A percentile compares a stretch with the other conserved stretches of the same genome.
Evolutionary conservation across 2,329 filamentous ascomycete genomes (phyloP).

Genomic region (Gyromitra esculenta): DNA sequence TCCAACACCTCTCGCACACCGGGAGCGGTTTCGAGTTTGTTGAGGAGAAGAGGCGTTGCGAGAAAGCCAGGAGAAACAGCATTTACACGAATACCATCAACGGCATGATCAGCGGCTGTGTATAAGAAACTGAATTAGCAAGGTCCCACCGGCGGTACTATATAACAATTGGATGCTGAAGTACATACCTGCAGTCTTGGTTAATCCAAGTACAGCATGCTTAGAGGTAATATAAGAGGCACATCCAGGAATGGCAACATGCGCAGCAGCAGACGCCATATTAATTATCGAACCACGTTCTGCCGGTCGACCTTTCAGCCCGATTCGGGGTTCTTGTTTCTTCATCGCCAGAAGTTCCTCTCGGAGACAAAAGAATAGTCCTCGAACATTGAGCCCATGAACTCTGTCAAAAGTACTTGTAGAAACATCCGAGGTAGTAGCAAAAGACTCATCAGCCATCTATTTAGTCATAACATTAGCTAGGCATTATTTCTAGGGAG

Average conservation of each 20-base stretch:
- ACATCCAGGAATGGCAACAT: not conserved
- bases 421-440: not conserved
- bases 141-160: too few relatives aligned
- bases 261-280: slow-evolving; percentile 13
- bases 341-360: not conserved
- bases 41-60: not conserved
- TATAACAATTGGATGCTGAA: not conserved
- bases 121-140: not conserved
- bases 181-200: not conserved
- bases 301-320: not conserved
- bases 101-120: slow-evolving; percentile 7
- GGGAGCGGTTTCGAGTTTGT: not conserved
- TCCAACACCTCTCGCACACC: slow-evolving; percentile 6
- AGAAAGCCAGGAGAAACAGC: slow-evolving; percentile 1
- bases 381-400: not conserved
- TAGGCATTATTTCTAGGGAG: not conserved
- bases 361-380: not conserved
- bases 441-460: not conserved
- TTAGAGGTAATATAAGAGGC: not conserved
- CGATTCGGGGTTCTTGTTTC: not conserved
- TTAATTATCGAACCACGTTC: slow-evolving; percentile 10
- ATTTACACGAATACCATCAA: slow-evolving; percentile 2
- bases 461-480: not conserved
- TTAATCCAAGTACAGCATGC: slow-evolving; percentile 6
- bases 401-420: not conserved